phyloP scores from a whole-genome alignment of 1,139 yeast species.

The Pichiaceae sp. region DNA sequence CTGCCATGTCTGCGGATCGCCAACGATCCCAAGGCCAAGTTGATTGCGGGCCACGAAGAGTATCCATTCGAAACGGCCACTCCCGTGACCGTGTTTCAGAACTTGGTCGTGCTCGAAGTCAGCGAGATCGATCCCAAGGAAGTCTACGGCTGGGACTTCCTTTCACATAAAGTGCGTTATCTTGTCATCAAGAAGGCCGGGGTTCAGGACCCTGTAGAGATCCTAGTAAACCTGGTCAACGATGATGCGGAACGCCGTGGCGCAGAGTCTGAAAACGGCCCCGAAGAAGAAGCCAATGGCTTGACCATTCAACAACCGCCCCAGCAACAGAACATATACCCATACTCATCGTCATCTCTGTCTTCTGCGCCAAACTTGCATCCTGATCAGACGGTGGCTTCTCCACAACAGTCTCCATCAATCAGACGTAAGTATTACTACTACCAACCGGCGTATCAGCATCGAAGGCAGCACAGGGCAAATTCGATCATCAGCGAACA shows the following conservation, averaged over 20 bases:
- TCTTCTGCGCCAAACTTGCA: constrained; percentile 8
- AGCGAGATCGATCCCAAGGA: constrained; percentile 57
- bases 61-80: constrained; percentile 67
- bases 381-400: neutral
- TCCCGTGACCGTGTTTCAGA: constrained; percentile 52
- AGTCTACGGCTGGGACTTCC: constrained; percentile 54
- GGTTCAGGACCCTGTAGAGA: constrained; percentile 42
- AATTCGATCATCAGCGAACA: constrained; percentile 9
- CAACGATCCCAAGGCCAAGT: constrained; percentile 48
- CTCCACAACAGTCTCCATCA: neutral
- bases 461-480: constrained; percentile 13
- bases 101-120: constrained; percentile 52
- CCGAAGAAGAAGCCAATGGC: neutral
- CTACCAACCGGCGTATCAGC: constrained; percentile 12
- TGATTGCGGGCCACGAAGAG: constrained; percentile 57
- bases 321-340: constrained; percentile 1
- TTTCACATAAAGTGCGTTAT: constrained; percentile 49
- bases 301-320: neutral
- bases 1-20: constrained; percentile 55
- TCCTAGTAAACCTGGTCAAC: constrained; percentile 45
- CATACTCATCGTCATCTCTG: constrained; percentile 2
- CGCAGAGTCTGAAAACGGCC: neutral
- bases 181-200: constrained; percentile 45
- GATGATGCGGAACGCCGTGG: constrained; percentile 37
- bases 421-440: constrained; percentile 17